phyloP scores from a whole-genome alignment of 2,329 filamentous ascomycete genomes.

The Fusarium pseudocircinatum region DNA sequence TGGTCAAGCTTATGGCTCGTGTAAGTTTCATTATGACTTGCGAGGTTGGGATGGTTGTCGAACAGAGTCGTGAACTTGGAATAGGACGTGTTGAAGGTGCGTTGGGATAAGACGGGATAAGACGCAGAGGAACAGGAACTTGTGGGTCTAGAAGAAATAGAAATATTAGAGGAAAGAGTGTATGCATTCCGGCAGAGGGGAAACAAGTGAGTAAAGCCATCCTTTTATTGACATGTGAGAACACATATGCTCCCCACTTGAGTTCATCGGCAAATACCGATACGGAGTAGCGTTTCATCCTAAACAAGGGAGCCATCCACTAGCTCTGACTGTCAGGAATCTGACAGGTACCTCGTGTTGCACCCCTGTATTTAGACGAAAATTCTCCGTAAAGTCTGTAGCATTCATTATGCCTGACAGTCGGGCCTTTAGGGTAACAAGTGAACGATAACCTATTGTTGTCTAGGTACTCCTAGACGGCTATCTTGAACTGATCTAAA shows the following conservation, averaged over 20 bases:
- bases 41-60: fast-evolving
- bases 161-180: not conserved
- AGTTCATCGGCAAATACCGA: not conserved
- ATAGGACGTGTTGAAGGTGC: not conserved
- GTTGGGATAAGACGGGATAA: not conserved
- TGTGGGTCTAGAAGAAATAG: not conserved
- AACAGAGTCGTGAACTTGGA: not conserved
- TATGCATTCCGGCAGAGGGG: not conserved
- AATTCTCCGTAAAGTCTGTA: not conserved
- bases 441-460: not conserved
- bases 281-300: not conserved
- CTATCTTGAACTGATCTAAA: not conserved
- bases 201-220: not conserved
- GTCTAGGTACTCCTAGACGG: not conserved
- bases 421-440: not conserved
- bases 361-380: not conserved
- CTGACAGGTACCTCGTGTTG: not conserved
- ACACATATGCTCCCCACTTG: not conserved
- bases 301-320: not conserved
- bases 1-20: not conserved
- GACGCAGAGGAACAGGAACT: not conserved
- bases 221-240: not conserved
- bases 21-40: not conserved
- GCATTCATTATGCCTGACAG: not conserved
- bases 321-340: not conserved